Conservation (phyloP, 2,329 filamentous ascomycete genomes). For the Sphaerostilbella broomeana region DNA sequence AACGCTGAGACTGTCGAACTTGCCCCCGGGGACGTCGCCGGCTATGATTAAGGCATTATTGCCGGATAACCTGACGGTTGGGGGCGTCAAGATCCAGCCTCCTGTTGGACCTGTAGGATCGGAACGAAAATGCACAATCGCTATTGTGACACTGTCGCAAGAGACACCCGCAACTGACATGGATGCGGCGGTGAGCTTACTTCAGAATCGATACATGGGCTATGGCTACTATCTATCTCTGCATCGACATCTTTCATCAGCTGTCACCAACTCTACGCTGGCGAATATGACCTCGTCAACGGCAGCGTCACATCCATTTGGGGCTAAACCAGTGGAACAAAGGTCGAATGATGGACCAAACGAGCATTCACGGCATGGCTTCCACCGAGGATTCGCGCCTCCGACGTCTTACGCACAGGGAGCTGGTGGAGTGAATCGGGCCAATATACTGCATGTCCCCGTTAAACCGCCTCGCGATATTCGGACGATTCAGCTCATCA, state of each 20-base stretch:
- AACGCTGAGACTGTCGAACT: conserved; percentile 53
- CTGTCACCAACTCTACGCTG: conserved; percentile 41
- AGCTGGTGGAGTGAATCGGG: conserved; percentile 36
- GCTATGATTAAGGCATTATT: conserved; percentile 54
- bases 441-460: conserved; percentile 56
- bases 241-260: conserved; percentile 76
- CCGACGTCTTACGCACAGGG: conserved; percentile 58
- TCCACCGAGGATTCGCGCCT: conserved; percentile 63
- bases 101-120: conserved; percentile 42
- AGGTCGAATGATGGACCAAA: conserved; percentile 22
- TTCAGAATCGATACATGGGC: conserved; percentile 81
- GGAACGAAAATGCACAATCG: conserved; percentile 66
- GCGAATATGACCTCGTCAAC: conserved; percentile 30
- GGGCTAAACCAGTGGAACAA: conserved; percentile 60
- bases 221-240: conserved; percentile 76
- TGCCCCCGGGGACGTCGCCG: conserved; percentile 55
- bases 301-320: conserved; percentile 60
- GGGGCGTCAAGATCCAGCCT: conserved; percentile 65
- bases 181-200: conserved; percentile 66
- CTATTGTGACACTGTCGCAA: conserved; percentile 73
- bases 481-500: conserved; percentile 73
- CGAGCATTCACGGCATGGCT: conserved; percentile 38
- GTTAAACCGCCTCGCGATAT: conserved; percentile 73
- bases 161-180: conserved; percentile 80
- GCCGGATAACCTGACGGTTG: conserved; percentile 55